These are phyloP conservation scores for Paspalum vaginatum DNA, from an alignment of 176 grass and related monocot species.

Conservation along the genomic window DNA sequence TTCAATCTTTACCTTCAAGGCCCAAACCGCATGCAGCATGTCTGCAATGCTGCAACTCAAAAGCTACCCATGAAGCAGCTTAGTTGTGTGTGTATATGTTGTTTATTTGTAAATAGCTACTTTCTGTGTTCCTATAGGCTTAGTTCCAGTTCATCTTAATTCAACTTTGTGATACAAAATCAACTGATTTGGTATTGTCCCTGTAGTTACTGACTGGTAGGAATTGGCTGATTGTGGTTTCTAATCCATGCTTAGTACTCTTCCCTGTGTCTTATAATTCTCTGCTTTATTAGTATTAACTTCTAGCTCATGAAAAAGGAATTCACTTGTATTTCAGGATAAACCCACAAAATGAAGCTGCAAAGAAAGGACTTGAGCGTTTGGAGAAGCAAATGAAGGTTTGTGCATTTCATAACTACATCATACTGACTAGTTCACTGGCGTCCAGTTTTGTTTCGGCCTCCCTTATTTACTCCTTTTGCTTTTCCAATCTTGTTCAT, in stretches of 20 bases:
- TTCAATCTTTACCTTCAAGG: slow-evolving; percentile 12
- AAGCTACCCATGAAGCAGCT: slow-evolving; percentile 12
- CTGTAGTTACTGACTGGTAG: neutral
- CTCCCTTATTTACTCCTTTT: neutral
- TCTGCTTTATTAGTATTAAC: neutral
- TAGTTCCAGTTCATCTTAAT: slow-evolving; percentile 8
- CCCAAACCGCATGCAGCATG: neutral
- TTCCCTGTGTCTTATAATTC: neutral
- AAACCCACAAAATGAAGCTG: slow-evolving; percentile 92
- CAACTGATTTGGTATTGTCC: neutral
- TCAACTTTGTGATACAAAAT: slow-evolving; percentile 9
- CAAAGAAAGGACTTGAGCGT: slow-evolving; percentile 90
- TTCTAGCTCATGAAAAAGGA: slow-evolving; percentile 7
- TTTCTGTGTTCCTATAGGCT: slow-evolving; percentile 1
- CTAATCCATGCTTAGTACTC: neutral
- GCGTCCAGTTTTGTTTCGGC: neutral
- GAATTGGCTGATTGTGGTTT: neutral
- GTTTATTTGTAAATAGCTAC: neutral
- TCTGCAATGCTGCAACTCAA: neutral
- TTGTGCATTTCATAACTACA: slow-evolving; percentile 11
- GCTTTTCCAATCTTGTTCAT: neutral
- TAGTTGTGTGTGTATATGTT: slow-evolving; percentile 10
- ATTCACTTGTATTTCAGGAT: slow-evolving; percentile 56
- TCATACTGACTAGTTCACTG: neutral
- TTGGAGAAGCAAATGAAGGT: slow-evolving; percentile 99